These are phyloP conservation scores for Pythium volutum DNA, from an alignment of 352 stramenopile genomes.

Conservation along the genomic window DNA sequence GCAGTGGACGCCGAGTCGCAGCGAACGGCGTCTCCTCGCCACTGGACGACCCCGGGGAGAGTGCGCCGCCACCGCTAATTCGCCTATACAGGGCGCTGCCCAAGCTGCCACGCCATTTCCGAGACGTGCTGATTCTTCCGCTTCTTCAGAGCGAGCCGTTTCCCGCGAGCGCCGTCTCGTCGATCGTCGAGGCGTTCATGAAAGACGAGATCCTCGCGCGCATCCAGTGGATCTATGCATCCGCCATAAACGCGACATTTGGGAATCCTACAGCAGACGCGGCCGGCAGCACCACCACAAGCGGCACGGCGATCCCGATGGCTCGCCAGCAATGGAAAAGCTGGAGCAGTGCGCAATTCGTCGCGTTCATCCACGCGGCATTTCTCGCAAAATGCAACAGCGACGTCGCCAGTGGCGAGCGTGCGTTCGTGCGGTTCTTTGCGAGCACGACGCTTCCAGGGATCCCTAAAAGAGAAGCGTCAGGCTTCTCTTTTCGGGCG, in stretches of 20 bases:
- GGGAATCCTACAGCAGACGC: not conserved
- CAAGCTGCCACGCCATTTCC: too few species aligned
- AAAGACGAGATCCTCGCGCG: slow-evolving; percentile 31
- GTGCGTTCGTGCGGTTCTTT: too few species aligned
- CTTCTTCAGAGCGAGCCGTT: slow-evolving; percentile 22
- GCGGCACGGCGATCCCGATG: slow-evolving; percentile 4
- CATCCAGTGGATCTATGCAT: slow-evolving; percentile 36
- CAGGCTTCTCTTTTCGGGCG: too few species aligned
- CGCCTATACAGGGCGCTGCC: too few species aligned
- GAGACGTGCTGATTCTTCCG: slow-evolving; percentile 29
- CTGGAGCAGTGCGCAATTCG: slow-evolving; percentile 31
- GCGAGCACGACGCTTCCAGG: too few species aligned
- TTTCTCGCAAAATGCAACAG: too few species aligned
- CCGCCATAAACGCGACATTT: slow-evolving; percentile 11
- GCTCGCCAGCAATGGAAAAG: slow-evolving; percentile 9
- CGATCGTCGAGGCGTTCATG: slow-evolving; percentile 27
- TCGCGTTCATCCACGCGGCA: slow-evolving; percentile 32
- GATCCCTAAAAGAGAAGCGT: too few species aligned
- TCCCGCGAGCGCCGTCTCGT: slow-evolving; percentile 10
- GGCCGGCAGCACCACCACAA: not conserved
- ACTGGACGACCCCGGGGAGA: too few species aligned
- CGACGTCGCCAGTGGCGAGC: too few species aligned
- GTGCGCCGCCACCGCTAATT: too few species aligned
- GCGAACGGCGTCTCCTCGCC: too few species aligned
- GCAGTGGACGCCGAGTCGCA: too few species aligned